Evolutionary conservation across 2,329 filamentous ascomycete species (phyloP), one percentile per base, ranked within the genome.

Genomic region (Penicillium italicum): DNA sequence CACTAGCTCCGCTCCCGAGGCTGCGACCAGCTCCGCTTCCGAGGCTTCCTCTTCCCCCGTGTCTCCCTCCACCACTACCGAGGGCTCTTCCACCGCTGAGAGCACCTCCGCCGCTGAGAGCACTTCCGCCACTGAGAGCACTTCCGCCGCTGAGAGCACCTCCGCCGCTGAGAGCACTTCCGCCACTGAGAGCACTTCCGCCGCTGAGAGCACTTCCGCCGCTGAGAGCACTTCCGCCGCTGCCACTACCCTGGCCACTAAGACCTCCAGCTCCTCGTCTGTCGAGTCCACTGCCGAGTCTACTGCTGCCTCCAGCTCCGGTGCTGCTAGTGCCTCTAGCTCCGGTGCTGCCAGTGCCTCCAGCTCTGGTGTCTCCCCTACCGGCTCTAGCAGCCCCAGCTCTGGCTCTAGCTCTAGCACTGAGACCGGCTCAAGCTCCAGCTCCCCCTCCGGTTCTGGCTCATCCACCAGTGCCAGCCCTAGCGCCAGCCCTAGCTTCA

Each of bases 211-310:
- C 26, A 28, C 26, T 28, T 9, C 26, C 26, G 8, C 26, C 26
- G 8, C 26, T 8, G 26, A 28, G 24, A 24, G 24, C 24, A 24
- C 58, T n/a, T 48, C 54, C n/a, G 20, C 42, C 50, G 50, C 46
- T 12, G 31, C 54, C 33, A 43, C 52, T 36, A 53, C 53, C 38
- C 55, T 55, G 48, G 52, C 59, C 16, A 53, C 48, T 11, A 36
- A 49, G 37, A 53, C 37, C 48, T 56, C 62, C 10, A 42, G 50
- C 28, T 47, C 54, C 18, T 42, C 44, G 11, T 50, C 50, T 31
- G 50, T 60, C 16, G 38, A 50, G 43, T 58, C 62, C 20, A 53
- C 49, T 31, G 58, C 61, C 26, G 54, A 50, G 44, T 56, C 63
- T n/a, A 53, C 50, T 40, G 58, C 61, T 16, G 53, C 46, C 31